Base-by-base conservation (phyloP, 176 grass and related monocot genomes). In the Puccinellia tenuiflora region DNA sequence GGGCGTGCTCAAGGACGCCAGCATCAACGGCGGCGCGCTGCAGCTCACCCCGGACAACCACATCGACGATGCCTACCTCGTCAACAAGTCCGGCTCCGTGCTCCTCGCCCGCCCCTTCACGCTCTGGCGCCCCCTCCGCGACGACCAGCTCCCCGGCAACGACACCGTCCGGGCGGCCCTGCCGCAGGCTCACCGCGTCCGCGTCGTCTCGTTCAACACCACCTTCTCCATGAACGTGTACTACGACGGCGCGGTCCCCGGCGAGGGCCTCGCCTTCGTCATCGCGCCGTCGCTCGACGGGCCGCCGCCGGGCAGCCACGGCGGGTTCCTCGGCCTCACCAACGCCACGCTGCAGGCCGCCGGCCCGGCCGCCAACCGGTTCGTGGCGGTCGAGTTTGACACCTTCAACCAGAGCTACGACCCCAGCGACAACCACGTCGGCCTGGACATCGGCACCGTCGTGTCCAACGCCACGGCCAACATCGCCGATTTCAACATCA, bases 341-440 rank as follows among this genome's bases (percentile, higher is more conserved):
- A 92, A 92, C 87, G 84, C 60, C 0, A 84, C 76, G 25, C 14
- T 86, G 0, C 69, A 73, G 42, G 42, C 14, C 0, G 26, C 60
- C 69, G 45, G 1, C 5, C 33, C 79, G 16, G 5, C 18, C 33
- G 14, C 1, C 26, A 86, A 65, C 68, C 42, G 20, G 1, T 92
- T 92, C 75, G 90, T 92, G 3, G 90, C 87, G 1, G 5, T 92
- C 3, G 92, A 94, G 82, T 63, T 94, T 46, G 92, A 94, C 87
- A 94, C 92, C 29, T 4, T 85, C 12, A 89, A 83, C 31, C 78
- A 91, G 81, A 9, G 9, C 55, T 72, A 80, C 55, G 92, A 94
- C 64, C 84, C 74, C 0, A 66, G 83, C 74, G 68, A 31, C 75
- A 92, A 94, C 89, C 92, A 94, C 75, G 82, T 94, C 21, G 92